Evolutionary conservation across 148 eudicot genomes (phyloP), one percentile per base, ranked within the genome.

Genomic region (Spergularia marina): DNA sequence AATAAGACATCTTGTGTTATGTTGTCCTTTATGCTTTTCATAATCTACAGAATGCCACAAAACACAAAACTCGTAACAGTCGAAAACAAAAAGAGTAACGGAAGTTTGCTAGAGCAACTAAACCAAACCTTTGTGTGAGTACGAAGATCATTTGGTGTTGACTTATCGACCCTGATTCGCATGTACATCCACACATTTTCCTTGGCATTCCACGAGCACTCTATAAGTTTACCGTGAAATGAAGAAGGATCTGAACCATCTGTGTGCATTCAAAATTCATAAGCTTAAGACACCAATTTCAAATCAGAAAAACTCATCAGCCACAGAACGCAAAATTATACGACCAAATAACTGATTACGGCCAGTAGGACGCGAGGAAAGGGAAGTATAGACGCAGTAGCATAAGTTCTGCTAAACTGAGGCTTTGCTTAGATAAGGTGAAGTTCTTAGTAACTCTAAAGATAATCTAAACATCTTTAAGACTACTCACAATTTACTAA

Each of bases 11-110:
- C 95, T 78, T 92, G 83, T 0, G 96, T 91, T 51, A 91, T 91
- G 58, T 94, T 90, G 79, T 94, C 97, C 80, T 51, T 80, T 63
- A 91, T 91, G 82, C 98, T 94, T 73, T 82, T 86, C 89, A 89
- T 82, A 39, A 94, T 91, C 98, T 94, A 90, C 75, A 68, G 18
- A 34, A 74, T 59, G 25, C 25, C 41, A n/a, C 15, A 72, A 3
- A 52, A 17, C 55, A 39, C 36, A 52, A 60, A 34, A 60, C 20
- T 55, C 52, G 36, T 34, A 12, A 18, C 20, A 18, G 5, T 20
- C 10, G 30, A 52, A 60, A 4, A 23, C 39, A 30, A 30, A 23
- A 17, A 25, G 16, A 18, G 40, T 34, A 3, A 13, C 0, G 6
- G 7, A 68, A 7, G 53, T 23, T 7, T 23, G 16, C 21, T 30